These are phyloP conservation scores for Rhizophlyctis rosea DNA, from an alignment of 192 early-diverging fungal species.

Conservation along the genomic window DNA sequence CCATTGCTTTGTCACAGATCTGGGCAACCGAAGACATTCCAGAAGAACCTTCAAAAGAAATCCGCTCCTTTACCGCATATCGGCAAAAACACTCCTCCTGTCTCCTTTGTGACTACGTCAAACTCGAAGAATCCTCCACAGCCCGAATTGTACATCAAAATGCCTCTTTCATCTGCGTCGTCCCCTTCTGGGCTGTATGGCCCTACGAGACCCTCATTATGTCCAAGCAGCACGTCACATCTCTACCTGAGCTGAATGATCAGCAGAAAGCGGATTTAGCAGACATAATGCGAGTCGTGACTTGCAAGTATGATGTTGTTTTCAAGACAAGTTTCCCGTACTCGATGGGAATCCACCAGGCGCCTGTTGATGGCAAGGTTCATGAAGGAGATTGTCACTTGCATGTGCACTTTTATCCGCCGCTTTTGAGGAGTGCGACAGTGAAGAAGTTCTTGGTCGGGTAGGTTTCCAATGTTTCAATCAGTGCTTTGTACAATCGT, in stretches of 20 bases:
- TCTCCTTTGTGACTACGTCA: slow-evolving; percentile 81
- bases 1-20: slow-evolving; percentile 39
- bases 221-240: slow-evolving; percentile 58
- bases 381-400: slow-evolving; percentile 64
- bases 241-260: slow-evolving; percentile 34
- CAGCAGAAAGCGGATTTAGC: slow-evolving; percentile 67
- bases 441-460: slow-evolving; percentile 96
- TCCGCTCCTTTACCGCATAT: slow-evolving; percentile 64
- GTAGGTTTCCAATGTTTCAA: slow-evolving; percentile 42
- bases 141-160: slow-evolving; percentile 78
- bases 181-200: slow-evolving; percentile 98
- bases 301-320: slow-evolving; percentile 89
- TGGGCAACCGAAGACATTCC: slow-evolving; percentile 89
- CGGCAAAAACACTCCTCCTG: slow-evolving; percentile 54
- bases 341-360: slow-evolving; percentile 92
- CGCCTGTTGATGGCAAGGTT: slow-evolving; percentile 61
- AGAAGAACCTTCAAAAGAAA: slow-evolving; percentile 72
- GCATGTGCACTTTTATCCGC: slow-evolving; percentile 96
- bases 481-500: neutral
- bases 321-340: slow-evolving; percentile 92
- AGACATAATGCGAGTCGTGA: slow-evolving; percentile 68
- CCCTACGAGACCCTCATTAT: slow-evolving; percentile 92
- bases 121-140: slow-evolving; percentile 50
- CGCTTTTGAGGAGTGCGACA: slow-evolving; percentile 82
- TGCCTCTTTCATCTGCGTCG: slow-evolving; percentile 72